phyloP scores from a whole-genome alignment of 1,139 yeast species.

The Blastobotrys buckinghamii region DNA sequence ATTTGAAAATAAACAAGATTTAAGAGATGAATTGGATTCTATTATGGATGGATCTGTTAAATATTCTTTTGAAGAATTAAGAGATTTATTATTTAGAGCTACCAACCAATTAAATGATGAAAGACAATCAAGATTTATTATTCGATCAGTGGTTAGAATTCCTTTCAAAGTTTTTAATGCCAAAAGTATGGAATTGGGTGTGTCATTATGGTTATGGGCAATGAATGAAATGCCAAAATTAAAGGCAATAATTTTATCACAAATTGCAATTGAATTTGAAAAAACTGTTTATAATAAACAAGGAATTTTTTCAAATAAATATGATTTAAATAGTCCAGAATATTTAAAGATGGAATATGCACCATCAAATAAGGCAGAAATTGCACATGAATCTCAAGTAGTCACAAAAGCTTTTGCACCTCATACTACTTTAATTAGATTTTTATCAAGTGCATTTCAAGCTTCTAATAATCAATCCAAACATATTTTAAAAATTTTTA shows the following conservation, averaged over 20 bases:
- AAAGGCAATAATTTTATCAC: conserved; percentile 59
- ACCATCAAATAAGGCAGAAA: conserved; percentile 65
- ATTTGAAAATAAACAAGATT: conserved; percentile 25
- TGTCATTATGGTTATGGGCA: conserved; percentile 74
- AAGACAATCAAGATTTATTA: conserved; percentile 20
- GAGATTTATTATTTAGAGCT: conserved; percentile 27
- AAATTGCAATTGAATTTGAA: conserved; percentile 66
- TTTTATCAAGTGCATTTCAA: conserved; percentile 77
- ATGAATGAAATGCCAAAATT: conserved; percentile 61
- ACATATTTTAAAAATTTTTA: conserved; percentile 64
- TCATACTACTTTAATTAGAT: conserved; percentile 61
- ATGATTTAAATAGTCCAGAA: conserved; percentile 59
- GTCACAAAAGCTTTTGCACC: conserved; percentile 59
- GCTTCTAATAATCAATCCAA: conserved; percentile 72
- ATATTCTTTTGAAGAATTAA: conserved; percentile 21
- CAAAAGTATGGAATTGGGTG: conserved; percentile 57
- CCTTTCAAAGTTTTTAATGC: conserved; percentile 68
- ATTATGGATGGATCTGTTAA: conserved; percentile 1
- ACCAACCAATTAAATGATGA: conserved; percentile 25
- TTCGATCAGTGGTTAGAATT: conserved; percentile 44
- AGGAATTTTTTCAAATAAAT: conserved; percentile 61
- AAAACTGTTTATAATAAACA: conserved; percentile 49
- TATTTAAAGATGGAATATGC: conserved; percentile 79
- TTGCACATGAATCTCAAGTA: conserved; percentile 47
- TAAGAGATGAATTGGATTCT: conserved; percentile 19